A percentile compares a stretch with the other conserved stretches of the same genome.
Conservation (phyloP, 768 basidiomycete species). For the Exsudoporus frostii region DNA sequence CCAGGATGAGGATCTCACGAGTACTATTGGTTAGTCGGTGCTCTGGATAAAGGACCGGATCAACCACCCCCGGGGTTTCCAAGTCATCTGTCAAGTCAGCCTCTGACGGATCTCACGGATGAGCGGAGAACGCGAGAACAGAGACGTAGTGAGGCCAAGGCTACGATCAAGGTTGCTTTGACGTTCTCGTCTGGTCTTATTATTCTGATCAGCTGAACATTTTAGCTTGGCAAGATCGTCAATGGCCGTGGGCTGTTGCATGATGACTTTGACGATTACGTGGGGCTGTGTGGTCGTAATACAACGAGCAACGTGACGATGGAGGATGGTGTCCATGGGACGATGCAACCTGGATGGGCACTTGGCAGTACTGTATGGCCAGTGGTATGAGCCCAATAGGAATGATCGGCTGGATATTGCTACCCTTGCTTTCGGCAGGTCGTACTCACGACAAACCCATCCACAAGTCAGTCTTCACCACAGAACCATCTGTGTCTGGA, state of each 20-base stretch:
- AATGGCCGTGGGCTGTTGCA: slow-evolving; percentile 70
- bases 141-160: slow-evolving; percentile 77
- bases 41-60: slow-evolving; percentile 24
- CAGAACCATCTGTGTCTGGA: no score
- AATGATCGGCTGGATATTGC: no score
- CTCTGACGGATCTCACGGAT: slow-evolving; percentile 27
- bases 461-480: no score
- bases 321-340: slow-evolving; percentile 26
- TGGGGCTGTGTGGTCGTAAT: slow-evolving; percentile 16
- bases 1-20: slow-evolving; percentile 28
- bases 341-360: slow-evolving; percentile 32
- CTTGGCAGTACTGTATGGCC: no score
- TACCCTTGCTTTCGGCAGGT: no score
- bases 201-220: slow-evolving; percentile 1
- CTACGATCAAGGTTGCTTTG: slow-evolving; percentile 72
- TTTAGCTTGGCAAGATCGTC: slow-evolving; percentile 79
- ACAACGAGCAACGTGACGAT: slow-evolving; percentile 37
- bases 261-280: slow-evolving; percentile 46
- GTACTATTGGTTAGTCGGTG: slow-evolving; percentile 29
- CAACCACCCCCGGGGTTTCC: slow-evolving; percentile 5
- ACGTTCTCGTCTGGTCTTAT: neutral
- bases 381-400: no score
- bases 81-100: neutral
- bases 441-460: no score
- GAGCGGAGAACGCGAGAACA: slow-evolving; percentile 67